Evolutionary conservation across 495 filamentous ascomycete genomes (phyloP), one percentile per base, ranked within the genome.

Genomic region (Trichoderma virens): DNA sequence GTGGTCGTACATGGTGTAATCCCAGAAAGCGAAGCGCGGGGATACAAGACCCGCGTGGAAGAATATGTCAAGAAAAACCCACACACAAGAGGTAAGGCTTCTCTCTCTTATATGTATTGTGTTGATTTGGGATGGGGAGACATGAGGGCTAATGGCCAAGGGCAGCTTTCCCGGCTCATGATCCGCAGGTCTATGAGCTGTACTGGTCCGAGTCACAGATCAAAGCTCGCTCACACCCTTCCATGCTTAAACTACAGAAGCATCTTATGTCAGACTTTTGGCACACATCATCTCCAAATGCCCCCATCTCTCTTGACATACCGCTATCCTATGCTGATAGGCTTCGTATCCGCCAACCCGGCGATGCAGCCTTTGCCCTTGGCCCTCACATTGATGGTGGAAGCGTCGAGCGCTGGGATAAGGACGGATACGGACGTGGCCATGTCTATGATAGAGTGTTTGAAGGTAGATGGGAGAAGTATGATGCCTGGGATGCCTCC

Each of bases 321-420:
- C 90, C 92, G 1, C 78, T 91, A 13, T 77, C 83, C 38, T 96
- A 97, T 69, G 89, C 87, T 2, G 92, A 96, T 69, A 84, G 93
- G 9, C 80, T 96, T 39, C 88, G 93, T 9, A 96, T 97, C 66
- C 79, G 87, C 3, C 80, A 82, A 39, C 87, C 87, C 0, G 87
- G 92, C 27, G 92, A 97, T 71, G 73, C 84, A 18, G 83, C 84
- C 23, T 97, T 97, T 74, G 88, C 92, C 0, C 82, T 97, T 0
- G 92, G 92, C 0, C 91, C 92, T 4, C 92, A 97, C 70, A 78
- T 92, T 11, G 92, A 97, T 68, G 89, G 90, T 8, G 92, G 92
- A 23, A 88, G 85, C 31, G 84, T 92, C 14, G 92, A 97, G 71
- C 83, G 93, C 16, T 97, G 93, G 92, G 93, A 96, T 72, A 80